Conservation (phyloP, 139 green algal species). For the Micractinium sp. region DNA sequence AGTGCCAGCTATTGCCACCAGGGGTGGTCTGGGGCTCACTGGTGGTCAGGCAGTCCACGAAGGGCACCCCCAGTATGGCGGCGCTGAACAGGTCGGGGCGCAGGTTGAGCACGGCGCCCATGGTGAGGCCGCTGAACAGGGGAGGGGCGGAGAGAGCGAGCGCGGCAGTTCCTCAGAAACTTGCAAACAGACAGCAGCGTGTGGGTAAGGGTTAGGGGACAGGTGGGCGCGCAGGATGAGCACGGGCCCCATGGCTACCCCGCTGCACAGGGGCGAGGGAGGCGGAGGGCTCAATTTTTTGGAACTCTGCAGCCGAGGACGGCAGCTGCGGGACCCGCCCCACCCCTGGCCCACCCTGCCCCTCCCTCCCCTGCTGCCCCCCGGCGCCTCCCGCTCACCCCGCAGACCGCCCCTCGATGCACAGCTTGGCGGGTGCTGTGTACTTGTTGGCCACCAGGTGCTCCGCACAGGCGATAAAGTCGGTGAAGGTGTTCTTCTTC, state of each 20-base stretch:
- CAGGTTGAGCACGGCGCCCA: slow-evolving; percentile 81
- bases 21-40: slow-evolving; percentile 32
- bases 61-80: slow-evolving; percentile 60
- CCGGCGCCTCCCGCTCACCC: slow-evolving; percentile 42
- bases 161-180: no score
- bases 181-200: no score
- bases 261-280: slow-evolving; percentile 12
- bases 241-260: slow-evolving; percentile 75
- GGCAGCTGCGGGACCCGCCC: not conserved
- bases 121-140: slow-evolving; percentile 62
- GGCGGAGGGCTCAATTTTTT: not conserved
- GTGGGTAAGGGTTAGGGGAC: slow-evolving; percentile 41
- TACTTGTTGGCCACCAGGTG: slow-evolving; percentile 67
- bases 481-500: slow-evolving; percentile 46
- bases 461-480: slow-evolving; percentile 81
- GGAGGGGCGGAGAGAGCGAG: not conserved
- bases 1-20: no score
- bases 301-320: not conserved
- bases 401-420: slow-evolving; percentile 73
- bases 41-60: slow-evolving; percentile 91
- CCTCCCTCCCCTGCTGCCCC: no score
- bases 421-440: slow-evolving; percentile 58
- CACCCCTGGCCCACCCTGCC: not conserved
- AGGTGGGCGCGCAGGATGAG: slow-evolving; percentile 80
- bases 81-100: slow-evolving; percentile 68